phyloP scores from a whole-genome alignment of 148 eudicot genomes.

The Hydrangea macrophylla region DNA sequence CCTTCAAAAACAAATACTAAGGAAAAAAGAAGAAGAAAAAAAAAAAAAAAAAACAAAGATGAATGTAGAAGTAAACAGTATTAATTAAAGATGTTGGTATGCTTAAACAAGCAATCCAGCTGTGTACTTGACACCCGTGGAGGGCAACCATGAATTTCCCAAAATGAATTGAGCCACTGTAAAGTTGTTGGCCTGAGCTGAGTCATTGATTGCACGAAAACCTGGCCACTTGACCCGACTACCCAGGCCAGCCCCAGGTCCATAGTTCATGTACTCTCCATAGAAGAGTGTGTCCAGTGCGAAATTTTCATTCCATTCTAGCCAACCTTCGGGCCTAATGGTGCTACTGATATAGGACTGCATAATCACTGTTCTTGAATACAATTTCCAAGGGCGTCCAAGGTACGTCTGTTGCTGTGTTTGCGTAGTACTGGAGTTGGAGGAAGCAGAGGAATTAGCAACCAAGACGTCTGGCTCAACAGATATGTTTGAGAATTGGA shows the following conservation, averaged over 20 bases:
- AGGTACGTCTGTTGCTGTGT: too few species aligned
- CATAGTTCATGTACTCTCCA: conserved; percentile 68
- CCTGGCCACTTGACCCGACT: conserved; percentile 75
- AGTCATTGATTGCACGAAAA: conserved; percentile 44
- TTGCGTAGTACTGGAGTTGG: too few species aligned
- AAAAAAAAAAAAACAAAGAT: too few species aligned
- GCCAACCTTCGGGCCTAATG: conserved; percentile 73
- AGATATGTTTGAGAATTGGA: conserved; percentile 68
- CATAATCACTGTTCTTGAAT: conserved; percentile 69
- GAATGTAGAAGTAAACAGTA: too few species aligned
- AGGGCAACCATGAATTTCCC: conserved; percentile 79
- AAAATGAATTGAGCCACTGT: conserved; percentile 68
- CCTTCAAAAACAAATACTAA: too few species aligned
- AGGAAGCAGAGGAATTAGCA: conserved; percentile 21
- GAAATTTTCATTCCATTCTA: conserved; percentile 69
- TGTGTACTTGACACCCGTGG: conserved; percentile 54
- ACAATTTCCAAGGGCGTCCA: conserved; percentile 82
- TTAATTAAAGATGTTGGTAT: too few species aligned
- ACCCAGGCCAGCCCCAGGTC: conserved; percentile 60
- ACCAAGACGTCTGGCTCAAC: conserved; percentile 45
- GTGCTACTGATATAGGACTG: conserved; percentile 53
- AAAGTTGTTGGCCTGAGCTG: conserved; percentile 45
- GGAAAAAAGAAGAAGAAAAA: too few species aligned
- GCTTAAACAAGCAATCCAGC: conserved; percentile 38
- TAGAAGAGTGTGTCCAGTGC: conserved; percentile 63